Evolutionary conservation across 2,329 filamentous ascomycete species (phyloP).

Genomic region (Epichloe elymi): DNA sequence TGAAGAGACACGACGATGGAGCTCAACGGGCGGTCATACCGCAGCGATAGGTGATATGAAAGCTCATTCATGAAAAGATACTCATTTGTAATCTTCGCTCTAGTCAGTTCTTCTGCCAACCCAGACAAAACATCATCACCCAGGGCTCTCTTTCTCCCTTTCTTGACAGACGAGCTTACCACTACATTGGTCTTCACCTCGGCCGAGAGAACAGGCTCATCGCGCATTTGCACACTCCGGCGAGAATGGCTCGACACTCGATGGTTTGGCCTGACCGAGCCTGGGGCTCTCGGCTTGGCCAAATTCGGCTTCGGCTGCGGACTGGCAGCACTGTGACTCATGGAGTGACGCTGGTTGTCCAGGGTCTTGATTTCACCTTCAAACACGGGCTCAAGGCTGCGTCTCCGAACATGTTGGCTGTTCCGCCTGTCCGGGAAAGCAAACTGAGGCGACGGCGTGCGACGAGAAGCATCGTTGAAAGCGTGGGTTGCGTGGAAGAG

Average conservation of each 20-base stretch:
- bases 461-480: constrained; percentile 1
- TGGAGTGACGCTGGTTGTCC: background rate
- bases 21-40: constrained; percentile 61
- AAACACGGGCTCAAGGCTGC: constrained; percentile 4
- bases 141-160: no score
- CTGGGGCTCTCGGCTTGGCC: constrained; percentile 3
- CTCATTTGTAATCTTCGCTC: constrained; percentile 55
- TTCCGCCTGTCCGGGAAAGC: constrained; percentile 1
- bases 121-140: background rate
- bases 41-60: constrained; percentile 56
- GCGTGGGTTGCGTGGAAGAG: background rate
- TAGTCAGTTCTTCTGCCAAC: background rate
- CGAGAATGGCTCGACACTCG: background rate
- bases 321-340: background rate
- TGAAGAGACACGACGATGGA: constrained; percentile 66
- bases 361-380: background rate
- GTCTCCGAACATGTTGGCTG: constrained; percentile 1
- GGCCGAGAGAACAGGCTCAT: constrained; percentile 1
- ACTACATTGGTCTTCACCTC: constrained; percentile 21
- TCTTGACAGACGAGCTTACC: constrained; percentile 8
- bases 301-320: constrained; percentile 2
- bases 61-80: constrained; percentile 62
- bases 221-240: background rate
- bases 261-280: background rate
- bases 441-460: constrained; percentile 3